Evolutionary conservation across 805 yeast species (phyloP), one percentile per base, ranked within the genome.

Genomic region (Saccharomyces mikatae): DNA sequence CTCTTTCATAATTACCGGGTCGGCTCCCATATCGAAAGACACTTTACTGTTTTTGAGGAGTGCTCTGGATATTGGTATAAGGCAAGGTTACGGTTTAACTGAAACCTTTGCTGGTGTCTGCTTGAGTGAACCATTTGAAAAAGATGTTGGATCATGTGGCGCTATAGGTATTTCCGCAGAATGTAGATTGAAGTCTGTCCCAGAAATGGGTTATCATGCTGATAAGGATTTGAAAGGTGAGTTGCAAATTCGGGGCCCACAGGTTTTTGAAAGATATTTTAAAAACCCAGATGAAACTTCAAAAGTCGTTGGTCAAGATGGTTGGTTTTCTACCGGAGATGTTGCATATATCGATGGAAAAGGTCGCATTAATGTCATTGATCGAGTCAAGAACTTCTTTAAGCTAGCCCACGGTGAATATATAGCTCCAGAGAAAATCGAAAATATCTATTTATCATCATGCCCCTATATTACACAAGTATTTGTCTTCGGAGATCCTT

Each of bases 341-440:
- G 77, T 85, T 60, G 88, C 81, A 0, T 69, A 66, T 54, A 67
- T 85, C 51, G 80, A 79, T 54, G 54, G 58, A 1, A 69, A 72
- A 6, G 88, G 90, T 11, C 75, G 84, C 49, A 66, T 87, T 26
- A 73, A 69, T 50, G 82, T 86, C 55, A 77, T 86, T 60, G 94
- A 87, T 64, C 76, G 94, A 57, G 89, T 86, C 44, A 86, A 86
- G 74, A 87, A 86, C 71, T 86, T 86, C 71, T 86, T 86, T 76
- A 86, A 86, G 60, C 66, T 81, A 52, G 74, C 83, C 2, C 85
- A 81, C 64, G 85, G 85, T 50, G 84, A 81, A 69, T 86, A 86
- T 67, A 79, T 86, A 53, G 86, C 89, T 0, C 87, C 89, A 21
- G 94, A 86, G 63, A 84, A 80, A 68, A 80, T 86, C 60, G 92